Evolutionary conservation across 768 basidiomycete genomes (phyloP).

Genomic region (Auriculariales sp.): DNA sequence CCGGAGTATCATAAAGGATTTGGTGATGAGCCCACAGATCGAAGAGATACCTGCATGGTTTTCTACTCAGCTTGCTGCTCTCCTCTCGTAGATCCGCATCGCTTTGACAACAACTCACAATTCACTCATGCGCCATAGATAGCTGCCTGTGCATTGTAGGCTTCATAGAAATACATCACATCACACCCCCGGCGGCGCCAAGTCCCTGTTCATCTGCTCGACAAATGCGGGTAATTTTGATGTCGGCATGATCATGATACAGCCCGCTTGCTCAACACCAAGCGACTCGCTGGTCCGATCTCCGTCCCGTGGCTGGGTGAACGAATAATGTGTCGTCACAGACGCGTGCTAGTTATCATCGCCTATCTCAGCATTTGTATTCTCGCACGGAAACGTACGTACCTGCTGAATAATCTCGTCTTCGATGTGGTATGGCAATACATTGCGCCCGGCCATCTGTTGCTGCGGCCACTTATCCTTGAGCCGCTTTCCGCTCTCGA

Average conservation of each 20-base stretch:
- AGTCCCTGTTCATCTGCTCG: neutral
- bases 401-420: conserved; percentile 64
- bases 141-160: too few relatives aligned
- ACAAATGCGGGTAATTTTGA: neutral
- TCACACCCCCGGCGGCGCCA: neutral
- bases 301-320: conserved; percentile 35
- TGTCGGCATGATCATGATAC: conserved; percentile 37
- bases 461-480: conserved; percentile 23
- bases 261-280: conserved; percentile 53
- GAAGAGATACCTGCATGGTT: too few relatives aligned
- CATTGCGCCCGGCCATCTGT: conserved; percentile 35
- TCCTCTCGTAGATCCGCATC: too few relatives aligned
- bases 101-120: too few relatives aligned
- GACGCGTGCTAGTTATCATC: conserved; percentile 27
- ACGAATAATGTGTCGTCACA: conserved; percentile 36
- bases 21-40: too few relatives aligned
- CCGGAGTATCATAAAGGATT: too few relatives aligned
- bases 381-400: conserved; percentile 9
- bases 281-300: conserved; percentile 51
- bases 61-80: too few relatives aligned
- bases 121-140: too few relatives aligned
- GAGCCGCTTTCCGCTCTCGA: conserved; percentile 23
- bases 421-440: conserved; percentile 75
- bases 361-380: neutral
- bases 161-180: too few relatives aligned